Percentiles rank a stretch among this genome's conserved stretches.
Evolutionary conservation across 129 eudicot genomes (phyloP).

Genomic region (Artemisia annua): DNA sequence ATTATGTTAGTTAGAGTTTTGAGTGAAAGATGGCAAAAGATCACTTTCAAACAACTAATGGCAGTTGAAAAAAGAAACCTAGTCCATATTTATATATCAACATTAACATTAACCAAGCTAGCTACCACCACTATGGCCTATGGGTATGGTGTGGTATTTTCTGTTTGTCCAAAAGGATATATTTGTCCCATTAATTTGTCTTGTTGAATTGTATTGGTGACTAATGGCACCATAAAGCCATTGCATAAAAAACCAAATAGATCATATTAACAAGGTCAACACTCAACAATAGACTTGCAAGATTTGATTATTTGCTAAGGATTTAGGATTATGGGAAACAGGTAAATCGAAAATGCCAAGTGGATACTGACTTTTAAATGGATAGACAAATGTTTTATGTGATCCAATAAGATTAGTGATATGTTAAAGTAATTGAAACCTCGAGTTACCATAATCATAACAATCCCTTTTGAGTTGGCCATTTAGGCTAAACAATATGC

Average conservation of each 20-base stretch:
- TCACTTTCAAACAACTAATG: conserved; percentile 32
- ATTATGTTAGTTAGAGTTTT: conserved; percentile 10
- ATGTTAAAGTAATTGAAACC: conserved; percentile 9
- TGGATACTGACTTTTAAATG: conserved; percentile 11
- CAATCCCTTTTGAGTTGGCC: conserved; percentile 34
- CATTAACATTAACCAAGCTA: conserved; percentile 9
- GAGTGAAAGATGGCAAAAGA: conserved; percentile 25
- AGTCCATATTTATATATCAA: conserved; percentile 5
- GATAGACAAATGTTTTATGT: conserved; percentile 6
- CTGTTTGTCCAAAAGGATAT: conserved; percentile 22
- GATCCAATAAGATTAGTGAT: conserved; percentile 6
- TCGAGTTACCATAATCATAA: conserved; percentile 36
- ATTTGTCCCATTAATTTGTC: conserved; percentile 34
- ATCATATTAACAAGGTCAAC: conserved; percentile 6
- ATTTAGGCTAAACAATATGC: conserved; percentile 21
- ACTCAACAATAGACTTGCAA: conserved; percentile 12
- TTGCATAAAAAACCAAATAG: neutral
- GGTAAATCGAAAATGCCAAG: conserved; percentile 6
- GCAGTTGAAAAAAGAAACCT: conserved; percentile 25
- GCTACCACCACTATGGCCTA: conserved; percentile 27
- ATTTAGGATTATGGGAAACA: neutral
- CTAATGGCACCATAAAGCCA: conserved; percentile 31
- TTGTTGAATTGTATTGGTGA: conserved; percentile 18
- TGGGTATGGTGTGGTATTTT: conserved; percentile 16
- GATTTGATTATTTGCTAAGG: no score